Evolutionary conservation across 176 grass and related monocot species (phyloP).

Genomic region (Oryza longistaminata): DNA sequence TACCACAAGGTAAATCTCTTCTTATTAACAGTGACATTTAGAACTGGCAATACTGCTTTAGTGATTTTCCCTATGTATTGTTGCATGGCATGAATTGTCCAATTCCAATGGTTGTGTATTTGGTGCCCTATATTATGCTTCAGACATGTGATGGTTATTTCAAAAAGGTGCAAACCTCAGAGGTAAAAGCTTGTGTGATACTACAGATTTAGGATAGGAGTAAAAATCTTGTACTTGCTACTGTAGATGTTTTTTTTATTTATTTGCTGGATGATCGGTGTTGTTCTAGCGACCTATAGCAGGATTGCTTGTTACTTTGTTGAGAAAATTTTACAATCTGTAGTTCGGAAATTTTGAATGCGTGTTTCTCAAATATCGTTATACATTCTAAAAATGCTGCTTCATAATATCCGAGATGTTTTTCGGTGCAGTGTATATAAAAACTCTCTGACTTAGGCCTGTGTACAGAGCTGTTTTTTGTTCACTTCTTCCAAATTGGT

Average conservation of each 20-base stretch:
- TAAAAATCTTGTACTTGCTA: conserved; percentile 34
- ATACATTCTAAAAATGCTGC: conserved; percentile 44
- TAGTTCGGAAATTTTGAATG: conserved; percentile 30
- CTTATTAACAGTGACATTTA: neutral
- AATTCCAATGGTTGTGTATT: neutral
- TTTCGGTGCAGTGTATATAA: conserved; percentile 22
- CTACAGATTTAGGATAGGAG: conserved; percentile 42
- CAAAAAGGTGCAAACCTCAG: conserved; percentile 40
- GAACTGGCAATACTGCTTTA: neutral
- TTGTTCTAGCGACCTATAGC: conserved; percentile 42
- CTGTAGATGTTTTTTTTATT: conserved; percentile 44
- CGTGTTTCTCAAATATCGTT: neutral
- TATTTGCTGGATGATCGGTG: conserved; percentile 31
- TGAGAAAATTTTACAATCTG: conserved; percentile 40
- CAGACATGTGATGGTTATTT: neutral
- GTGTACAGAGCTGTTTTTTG: conserved; percentile 36
- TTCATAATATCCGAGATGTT: conserved; percentile 25
- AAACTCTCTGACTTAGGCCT: conserved; percentile 26
- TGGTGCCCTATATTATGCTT: neutral
- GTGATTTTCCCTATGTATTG: neutral
- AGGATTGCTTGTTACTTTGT: conserved; percentile 34
- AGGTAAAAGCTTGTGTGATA: conserved; percentile 46
- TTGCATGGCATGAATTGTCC: neutral
- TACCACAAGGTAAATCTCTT: conserved; percentile 10
- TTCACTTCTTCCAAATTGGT: conserved; percentile 30